Conservation (phyloP, 176 grass and related monocot genomes). For the Puya raimondii region DNA sequence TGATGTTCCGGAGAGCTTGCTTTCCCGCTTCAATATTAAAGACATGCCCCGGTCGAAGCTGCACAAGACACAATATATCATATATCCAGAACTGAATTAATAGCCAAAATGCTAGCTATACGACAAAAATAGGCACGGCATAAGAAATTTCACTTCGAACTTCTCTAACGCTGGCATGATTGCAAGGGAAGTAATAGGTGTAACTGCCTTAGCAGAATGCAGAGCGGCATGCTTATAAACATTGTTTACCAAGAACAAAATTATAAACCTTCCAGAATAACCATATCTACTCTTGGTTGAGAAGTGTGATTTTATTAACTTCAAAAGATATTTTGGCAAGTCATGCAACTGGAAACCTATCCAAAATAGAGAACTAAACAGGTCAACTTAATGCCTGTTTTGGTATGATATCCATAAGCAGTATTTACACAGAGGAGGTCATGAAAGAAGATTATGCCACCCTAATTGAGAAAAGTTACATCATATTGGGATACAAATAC, state of each 20-base stretch:
- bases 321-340: neutral
- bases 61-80: conserved; percentile 18
- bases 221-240: neutral
- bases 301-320: neutral
- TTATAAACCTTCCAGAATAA: neutral
- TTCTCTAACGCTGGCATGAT: neutral
- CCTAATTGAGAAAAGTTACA: too few relatives aligned
- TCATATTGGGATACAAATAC: too few relatives aligned
- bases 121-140: neutral
- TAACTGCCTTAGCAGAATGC: neutral
- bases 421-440: too few relatives aligned
- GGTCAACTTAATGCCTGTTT: too few relatives aligned
- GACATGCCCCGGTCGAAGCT: conserved; percentile 85
- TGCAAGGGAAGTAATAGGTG: too few relatives aligned
- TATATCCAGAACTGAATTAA: conserved; percentile 2
- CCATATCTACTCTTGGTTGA: neutral
- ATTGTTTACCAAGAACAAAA: neutral
- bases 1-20: conserved; percentile 90
- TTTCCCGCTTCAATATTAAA: conserved; percentile 96
- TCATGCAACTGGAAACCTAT: neutral
- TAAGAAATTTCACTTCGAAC: neutral
- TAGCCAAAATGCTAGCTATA: neutral
- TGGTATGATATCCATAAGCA: too few relatives aligned
- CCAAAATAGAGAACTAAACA: neutral
- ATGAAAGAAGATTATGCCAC: too few relatives aligned